Conservation (phyloP, 2,329 filamentous ascomycete genomes). For the Xylariaceae sp. region DNA sequence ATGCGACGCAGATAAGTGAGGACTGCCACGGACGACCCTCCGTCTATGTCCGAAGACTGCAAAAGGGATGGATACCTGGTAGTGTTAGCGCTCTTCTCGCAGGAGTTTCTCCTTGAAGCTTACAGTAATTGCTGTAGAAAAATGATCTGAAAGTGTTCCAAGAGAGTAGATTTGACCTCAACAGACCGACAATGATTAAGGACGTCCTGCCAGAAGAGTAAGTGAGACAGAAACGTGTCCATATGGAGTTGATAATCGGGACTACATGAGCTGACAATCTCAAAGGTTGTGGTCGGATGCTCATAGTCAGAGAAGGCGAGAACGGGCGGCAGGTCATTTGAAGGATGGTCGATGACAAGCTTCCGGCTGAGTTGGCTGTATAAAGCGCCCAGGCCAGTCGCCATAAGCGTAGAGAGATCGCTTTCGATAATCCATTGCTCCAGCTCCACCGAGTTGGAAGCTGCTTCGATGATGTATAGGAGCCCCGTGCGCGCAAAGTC, state of each 20-base stretch:
- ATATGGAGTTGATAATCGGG: slow-evolving; percentile 77
- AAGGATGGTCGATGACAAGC: slow-evolving; percentile 71
- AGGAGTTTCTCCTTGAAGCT: slow-evolving; percentile 29
- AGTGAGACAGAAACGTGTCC: slow-evolving; percentile 87
- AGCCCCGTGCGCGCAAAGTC: slow-evolving; percentile 94
- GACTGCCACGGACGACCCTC: slow-evolving; percentile 92
- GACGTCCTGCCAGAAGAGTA: slow-evolving; percentile 97
- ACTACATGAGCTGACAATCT: slow-evolving; percentile 69
- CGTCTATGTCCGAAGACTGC: slow-evolving; percentile 94
- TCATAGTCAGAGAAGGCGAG: slow-evolving; percentile 85
- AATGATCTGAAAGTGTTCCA: slow-evolving; percentile 95
- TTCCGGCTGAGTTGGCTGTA: slow-evolving; percentile 66
- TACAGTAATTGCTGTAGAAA: slow-evolving; percentile 92
- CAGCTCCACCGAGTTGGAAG: slow-evolving; percentile 71
- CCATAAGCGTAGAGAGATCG: slow-evolving; percentile 94
- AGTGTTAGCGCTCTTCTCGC: slow-evolving; percentile 10
- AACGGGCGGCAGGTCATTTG: slow-evolving; percentile 71
- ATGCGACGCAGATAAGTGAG: slow-evolving; percentile 89
- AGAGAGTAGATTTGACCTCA: slow-evolving; percentile 84
- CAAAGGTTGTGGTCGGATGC: slow-evolving; percentile 61
- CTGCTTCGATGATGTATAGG: slow-evolving; percentile 91
- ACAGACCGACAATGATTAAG: slow-evolving; percentile 88
- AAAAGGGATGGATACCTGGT: slow-evolving; percentile 84
- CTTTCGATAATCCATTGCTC: slow-evolving; percentile 98
- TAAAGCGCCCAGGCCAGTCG: slow-evolving; percentile 79